Conservation (phyloP, 257 asterid genomes). For the Cinchona pubescens region DNA sequence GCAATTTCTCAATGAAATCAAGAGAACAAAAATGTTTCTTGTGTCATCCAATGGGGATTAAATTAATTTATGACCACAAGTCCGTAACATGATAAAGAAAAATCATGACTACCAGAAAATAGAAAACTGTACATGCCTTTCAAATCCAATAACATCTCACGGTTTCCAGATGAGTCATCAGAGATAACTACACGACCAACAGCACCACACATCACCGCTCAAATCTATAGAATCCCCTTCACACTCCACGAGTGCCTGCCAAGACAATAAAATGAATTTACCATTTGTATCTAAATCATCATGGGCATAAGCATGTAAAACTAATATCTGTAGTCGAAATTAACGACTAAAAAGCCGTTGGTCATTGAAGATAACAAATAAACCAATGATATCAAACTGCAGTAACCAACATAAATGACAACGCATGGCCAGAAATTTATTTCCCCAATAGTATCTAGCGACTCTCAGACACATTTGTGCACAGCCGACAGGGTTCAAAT, state of each 20-base stretch:
- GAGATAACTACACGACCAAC: slow-evolving; percentile 77
- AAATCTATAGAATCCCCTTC: slow-evolving; percentile 91
- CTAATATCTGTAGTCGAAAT: not conserved
- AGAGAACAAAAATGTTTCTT: not conserved
- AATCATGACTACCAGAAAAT: not conserved
- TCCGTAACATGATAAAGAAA: not conserved
- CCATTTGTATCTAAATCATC: slow-evolving; percentile 3
- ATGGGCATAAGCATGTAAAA: not conserved
- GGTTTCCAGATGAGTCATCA: slow-evolving; percentile 54
- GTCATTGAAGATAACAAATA: not conserved
- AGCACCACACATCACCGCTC: slow-evolving; percentile 91
- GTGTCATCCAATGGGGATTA: not conserved
- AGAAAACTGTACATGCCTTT: slow-evolving; percentile 55
- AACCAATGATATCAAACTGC: not conserved
- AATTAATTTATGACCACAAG: slow-evolving; percentile 1
- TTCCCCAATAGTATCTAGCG: not conserved
- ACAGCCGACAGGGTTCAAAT: not conserved
- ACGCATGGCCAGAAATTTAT: not conserved
- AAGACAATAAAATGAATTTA: slow-evolving; percentile 2
- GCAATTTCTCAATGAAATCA: not conserved
- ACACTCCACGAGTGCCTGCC: slow-evolving; percentile 86
- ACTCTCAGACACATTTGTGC: not conserved
- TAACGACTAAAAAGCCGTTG: not conserved
- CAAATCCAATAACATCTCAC: slow-evolving; percentile 76
- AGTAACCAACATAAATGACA: not conserved